Evolutionary conservation across 2,329 filamentous ascomycete species (phyloP).

Genomic region (Grosmannia clavigera): DNA sequence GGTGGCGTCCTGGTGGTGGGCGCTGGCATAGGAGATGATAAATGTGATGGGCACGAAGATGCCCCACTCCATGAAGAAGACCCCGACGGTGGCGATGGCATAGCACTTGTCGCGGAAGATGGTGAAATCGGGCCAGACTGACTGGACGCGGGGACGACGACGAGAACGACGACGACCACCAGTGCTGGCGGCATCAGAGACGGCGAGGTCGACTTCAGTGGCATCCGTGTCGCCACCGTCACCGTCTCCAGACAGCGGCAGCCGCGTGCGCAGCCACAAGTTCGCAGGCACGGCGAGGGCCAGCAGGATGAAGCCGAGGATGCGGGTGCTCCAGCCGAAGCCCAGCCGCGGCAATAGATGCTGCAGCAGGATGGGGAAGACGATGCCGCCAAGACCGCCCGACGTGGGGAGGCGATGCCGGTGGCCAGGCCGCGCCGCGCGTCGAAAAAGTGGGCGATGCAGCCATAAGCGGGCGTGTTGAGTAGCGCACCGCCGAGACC

Average conservation of each 20-base stretch:
- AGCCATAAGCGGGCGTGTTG: slow-evolving; percentile 64
- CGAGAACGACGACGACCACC: not conserved
- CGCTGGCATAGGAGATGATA: slow-evolving; percentile 57
- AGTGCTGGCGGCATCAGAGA: not conserved
- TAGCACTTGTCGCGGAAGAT: slow-evolving; percentile 51
- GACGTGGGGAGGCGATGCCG: slow-evolving; percentile 67
- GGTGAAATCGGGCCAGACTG: slow-evolving; percentile 43
- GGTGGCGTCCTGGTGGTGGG: slow-evolving; percentile 42
- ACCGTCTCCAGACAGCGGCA: slow-evolving; percentile 25
- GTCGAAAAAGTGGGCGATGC: slow-evolving; percentile 70
- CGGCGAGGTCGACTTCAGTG: not conserved
- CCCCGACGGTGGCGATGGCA: slow-evolving; percentile 44
- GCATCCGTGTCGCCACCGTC: slow-evolving; percentile 22
- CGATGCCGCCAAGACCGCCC: slow-evolving; percentile 55
- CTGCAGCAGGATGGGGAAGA: slow-evolving; percentile 41
- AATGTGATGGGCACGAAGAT: slow-evolving; percentile 66
- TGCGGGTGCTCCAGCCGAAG: slow-evolving; percentile 36
- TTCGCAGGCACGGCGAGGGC: slow-evolving; percentile 33
- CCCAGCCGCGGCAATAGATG: slow-evolving; percentile 32
- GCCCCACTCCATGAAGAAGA: slow-evolving; percentile 61
- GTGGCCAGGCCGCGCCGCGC: slow-evolving; percentile 60
- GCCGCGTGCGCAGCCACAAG: slow-evolving; percentile 37
- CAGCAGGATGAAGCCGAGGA: slow-evolving; percentile 37
- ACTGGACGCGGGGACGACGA: slow-evolving; percentile 7
- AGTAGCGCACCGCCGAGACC: slow-evolving; percentile 63